Conservation (phyloP, 179 eudicot genomes). For the Patellifolia procumbens region DNA sequence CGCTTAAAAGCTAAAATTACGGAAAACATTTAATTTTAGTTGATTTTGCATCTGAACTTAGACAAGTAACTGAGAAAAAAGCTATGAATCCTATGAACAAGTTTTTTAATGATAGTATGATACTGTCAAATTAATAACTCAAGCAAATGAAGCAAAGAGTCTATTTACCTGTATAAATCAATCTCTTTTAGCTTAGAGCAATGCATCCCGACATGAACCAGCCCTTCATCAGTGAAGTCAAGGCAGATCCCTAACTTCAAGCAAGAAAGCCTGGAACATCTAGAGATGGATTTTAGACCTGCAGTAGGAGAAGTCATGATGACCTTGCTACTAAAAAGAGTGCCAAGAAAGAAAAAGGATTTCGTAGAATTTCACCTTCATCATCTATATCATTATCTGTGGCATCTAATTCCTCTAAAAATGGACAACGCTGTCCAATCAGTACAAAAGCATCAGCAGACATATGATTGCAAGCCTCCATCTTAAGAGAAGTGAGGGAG, state of each 20-base stretch:
- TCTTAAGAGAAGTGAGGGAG: constrained; percentile 60
- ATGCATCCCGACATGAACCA: constrained; percentile 54
- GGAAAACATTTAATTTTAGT: neutral
- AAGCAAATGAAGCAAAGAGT: constrained; percentile 1
- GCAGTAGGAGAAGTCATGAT: constrained; percentile 9
- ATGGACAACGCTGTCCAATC: constrained; percentile 68
- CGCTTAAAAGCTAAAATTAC: neutral
- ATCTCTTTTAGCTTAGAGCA: constrained; percentile 70
- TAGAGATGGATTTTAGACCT: constrained; percentile 77
- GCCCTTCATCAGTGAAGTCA: constrained; percentile 65
- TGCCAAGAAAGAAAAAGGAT: neutral
- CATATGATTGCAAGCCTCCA: constrained; percentile 76
- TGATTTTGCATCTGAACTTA: neutral
- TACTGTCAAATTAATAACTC: neutral
- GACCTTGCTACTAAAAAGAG: neutral
- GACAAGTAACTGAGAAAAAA: constrained; percentile 5
- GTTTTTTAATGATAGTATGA: neutral
- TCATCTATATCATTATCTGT: constrained; percentile 79
- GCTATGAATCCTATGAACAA: too few relatives aligned
- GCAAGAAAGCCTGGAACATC: constrained; percentile 52
- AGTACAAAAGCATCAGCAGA: constrained; percentile 59
- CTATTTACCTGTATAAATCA: constrained; percentile 76
- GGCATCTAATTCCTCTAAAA: constrained; percentile 69
- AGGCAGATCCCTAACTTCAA: constrained; percentile 79
- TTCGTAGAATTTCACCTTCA: constrained; percentile 47